A percentile compares a stretch with the other conserved stretches of the same genome.
These are phyloP conservation scores for Medicago truncatula DNA, from an alignment of 306 rosid genomes.

Conservation along the genomic window DNA sequence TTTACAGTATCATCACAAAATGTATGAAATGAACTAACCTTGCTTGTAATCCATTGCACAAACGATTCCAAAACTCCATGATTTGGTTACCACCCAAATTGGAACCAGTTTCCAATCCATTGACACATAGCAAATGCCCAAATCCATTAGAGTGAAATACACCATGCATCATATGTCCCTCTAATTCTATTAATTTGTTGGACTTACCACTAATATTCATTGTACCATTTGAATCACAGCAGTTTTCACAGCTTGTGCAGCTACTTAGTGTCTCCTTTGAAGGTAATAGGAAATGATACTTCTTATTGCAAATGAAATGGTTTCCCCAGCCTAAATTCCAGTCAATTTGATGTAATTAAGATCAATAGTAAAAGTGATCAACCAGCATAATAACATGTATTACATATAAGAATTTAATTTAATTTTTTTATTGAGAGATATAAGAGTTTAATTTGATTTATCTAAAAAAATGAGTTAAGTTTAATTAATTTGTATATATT, in stretches of 20 bases:
- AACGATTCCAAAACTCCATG: slow-evolving; percentile 83
- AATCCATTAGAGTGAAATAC: slow-evolving; percentile 88
- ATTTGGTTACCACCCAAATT: slow-evolving; percentile 67
- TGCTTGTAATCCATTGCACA: slow-evolving; percentile 69
- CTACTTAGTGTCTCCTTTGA: slow-evolving; percentile 68
- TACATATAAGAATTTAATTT: background rate
- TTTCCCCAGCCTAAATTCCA: slow-evolving; percentile 75
- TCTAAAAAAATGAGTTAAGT: no score
- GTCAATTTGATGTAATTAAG: slow-evolving; percentile 20
- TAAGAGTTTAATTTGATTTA: no score
- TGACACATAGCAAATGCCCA: slow-evolving; percentile 80
- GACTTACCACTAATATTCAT: slow-evolving; percentile 50
- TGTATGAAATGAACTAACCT: slow-evolving; percentile 52
- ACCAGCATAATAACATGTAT: background rate
- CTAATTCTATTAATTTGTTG: slow-evolving; percentile 50
- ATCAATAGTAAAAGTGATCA: background rate
- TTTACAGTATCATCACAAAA: background rate
- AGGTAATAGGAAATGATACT: slow-evolving; percentile 83
- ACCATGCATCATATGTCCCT: slow-evolving; percentile 83
- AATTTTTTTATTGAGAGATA: no score
- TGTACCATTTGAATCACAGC: slow-evolving; percentile 40
- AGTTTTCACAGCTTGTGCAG: slow-evolving; percentile 51
- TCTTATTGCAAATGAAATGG: slow-evolving; percentile 83
- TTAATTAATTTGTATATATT: no score
- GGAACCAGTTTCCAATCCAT: slow-evolving; percentile 79